Evolutionary conservation across 2,329 filamentous ascomycete species (phyloP).

Genomic region (Chaetomium olivaceum): DNA sequence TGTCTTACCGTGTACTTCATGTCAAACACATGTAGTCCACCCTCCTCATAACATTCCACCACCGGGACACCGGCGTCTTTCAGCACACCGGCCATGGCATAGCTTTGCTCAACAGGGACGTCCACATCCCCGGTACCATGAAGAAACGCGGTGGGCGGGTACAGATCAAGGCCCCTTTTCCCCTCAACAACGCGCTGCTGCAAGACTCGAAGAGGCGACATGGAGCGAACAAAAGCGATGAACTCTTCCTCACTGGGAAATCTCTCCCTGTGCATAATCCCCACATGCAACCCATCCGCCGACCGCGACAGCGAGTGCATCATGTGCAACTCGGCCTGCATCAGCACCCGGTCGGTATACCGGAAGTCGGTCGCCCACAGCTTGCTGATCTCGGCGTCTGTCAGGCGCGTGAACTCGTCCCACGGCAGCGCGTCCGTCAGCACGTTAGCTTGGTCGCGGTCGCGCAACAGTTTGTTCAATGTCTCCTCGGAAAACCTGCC

Average conservation of each 20-base stretch:
- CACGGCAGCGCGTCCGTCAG: conserved; percentile 29
- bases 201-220: conserved; percentile 26
- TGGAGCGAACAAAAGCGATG: conserved; percentile 19
- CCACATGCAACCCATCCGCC: conserved; percentile 18
- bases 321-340: conserved; percentile 31
- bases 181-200: conserved; percentile 12
- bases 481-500: conserved; percentile 28
- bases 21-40: conserved; percentile 29
- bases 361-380: conserved; percentile 27
- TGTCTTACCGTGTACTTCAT: conserved; percentile 30
- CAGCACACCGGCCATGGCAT: conserved; percentile 27
- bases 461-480: conserved; percentile 23
- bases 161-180: conserved; percentile 10
- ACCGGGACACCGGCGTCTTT: conserved; percentile 27
- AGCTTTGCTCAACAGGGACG: conserved; percentile 29
- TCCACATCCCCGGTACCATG: conserved; percentile 29
- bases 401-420: conserved; percentile 26
- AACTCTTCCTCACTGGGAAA: conserved; percentile 25
- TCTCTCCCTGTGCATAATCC: conserved; percentile 27
- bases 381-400: conserved; percentile 23
- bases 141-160: conserved; percentile 32
- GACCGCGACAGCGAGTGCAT: conserved; percentile 16
- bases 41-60: conserved; percentile 30
- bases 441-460: conserved; percentile 25
- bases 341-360: conserved; percentile 24